Conservation (phyloP, 1,284 basidiomycete genomes). For the Irpex rosettiformis region DNA sequence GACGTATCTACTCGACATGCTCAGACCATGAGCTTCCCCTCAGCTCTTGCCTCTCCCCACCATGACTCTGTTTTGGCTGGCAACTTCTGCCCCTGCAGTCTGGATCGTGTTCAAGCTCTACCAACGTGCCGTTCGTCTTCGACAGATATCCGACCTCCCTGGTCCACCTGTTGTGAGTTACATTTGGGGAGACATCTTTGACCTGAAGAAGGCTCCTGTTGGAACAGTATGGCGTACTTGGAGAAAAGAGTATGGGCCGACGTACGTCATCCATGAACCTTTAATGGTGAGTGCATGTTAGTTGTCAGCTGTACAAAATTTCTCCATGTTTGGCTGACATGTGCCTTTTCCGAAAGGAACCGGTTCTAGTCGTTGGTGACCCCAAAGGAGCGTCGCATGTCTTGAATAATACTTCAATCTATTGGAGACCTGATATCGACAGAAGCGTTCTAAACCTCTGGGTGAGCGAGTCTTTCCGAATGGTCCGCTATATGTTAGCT, state of each 20-base stretch:
- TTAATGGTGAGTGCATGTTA: slow-evolving; percentile 3
- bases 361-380: slow-evolving; percentile 11
- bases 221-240: not conserved
- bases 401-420: slow-evolving; percentile 6
- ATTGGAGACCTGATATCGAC: slow-evolving; percentile 8
- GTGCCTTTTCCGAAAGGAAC: slow-evolving; percentile 1
- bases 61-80: not conserved
- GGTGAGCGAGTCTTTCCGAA: not conserved
- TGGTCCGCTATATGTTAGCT: too few relatives aligned
- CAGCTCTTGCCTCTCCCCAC: not conserved
- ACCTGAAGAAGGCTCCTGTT: not conserved
- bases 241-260: slow-evolving; percentile 7
- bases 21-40: not conserved
- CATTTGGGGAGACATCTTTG: not conserved
- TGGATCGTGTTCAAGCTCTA: not conserved
- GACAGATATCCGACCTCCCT: not conserved
- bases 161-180: not conserved
- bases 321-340: not conserved
- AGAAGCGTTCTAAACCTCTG: slow-evolving; percentile 6
- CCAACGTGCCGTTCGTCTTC: not conserved
- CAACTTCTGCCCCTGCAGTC: not conserved
- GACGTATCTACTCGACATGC: too few relatives aligned
- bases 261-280: slow-evolving; percentile 11
- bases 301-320: not conserved
- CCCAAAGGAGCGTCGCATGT: slow-evolving; percentile 14